Conservation (phyloP, 164 flowering plant genomes). For the Nymphaea colorata region DNA sequence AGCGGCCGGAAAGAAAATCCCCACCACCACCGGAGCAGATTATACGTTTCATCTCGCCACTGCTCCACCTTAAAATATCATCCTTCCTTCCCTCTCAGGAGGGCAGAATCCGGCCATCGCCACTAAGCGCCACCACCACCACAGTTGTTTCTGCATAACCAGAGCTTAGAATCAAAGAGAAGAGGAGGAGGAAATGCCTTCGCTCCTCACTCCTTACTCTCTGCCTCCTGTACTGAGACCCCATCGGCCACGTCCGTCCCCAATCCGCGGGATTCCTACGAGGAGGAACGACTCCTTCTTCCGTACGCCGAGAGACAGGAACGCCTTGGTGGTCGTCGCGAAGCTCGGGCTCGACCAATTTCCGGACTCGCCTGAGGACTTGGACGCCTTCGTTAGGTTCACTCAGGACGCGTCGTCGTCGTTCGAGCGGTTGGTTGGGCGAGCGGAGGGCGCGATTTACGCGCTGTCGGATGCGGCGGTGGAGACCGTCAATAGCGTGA, state of each 20-base stretch:
- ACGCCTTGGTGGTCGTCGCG: not conserved
- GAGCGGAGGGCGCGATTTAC: conserved; percentile 56
- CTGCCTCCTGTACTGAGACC: not conserved
- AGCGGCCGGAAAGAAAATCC: too few species aligned
- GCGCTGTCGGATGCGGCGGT: conserved; percentile 88
- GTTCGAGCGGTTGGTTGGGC: conserved; percentile 21
- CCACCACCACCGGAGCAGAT: too few species aligned
- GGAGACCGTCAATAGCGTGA: conserved; percentile 22
- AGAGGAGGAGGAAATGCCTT: not conserved
- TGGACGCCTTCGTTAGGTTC: not conserved
- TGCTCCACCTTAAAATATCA: too few species aligned
- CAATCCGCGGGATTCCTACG: not conserved
- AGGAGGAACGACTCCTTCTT: not conserved
- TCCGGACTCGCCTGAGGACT: not conserved
- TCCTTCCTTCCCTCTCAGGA: too few species aligned
- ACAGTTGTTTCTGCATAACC: too few species aligned
- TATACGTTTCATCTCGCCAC: too few species aligned
- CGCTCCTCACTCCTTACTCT: not conserved
- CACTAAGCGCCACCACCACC: too few species aligned
- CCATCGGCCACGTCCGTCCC: not conserved
- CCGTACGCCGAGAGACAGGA: not conserved
- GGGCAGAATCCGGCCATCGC: too few species aligned
- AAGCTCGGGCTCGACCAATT: not conserved
- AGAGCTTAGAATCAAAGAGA: not conserved
- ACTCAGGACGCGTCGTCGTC: not conserved